Base-by-base conservation (phyloP, 2,329 filamentous ascomycete species). In the Fusarium sp. region DNA sequence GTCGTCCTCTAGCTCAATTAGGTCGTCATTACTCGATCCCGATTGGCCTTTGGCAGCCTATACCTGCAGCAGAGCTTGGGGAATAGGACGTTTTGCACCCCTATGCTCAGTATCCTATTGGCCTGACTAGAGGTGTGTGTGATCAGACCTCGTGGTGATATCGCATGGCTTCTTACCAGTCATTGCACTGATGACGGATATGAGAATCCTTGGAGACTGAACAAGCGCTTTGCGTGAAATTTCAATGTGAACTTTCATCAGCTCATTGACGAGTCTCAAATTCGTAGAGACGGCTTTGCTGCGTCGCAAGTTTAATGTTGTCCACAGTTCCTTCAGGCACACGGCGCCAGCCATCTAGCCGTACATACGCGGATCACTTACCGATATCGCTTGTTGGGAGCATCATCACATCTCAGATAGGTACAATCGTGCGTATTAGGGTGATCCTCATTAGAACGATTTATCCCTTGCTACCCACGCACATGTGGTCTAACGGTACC, bases 371-470 rank as follows among this genome's bases (percentile, higher is more conserved):
- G 60, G 71, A 76, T 77, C 73, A 49, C 64, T 63, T 72, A 58
- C 42, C 45, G 44, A 39, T 48, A 36, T 58, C 35, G 64, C 45
- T 67, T 73, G 48, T 45, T 59, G 38, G 63, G 44, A 44, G 58
- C 52, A 52, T 62, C 64, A 63, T 77, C 72, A 70, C 35, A 74
- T 71, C 68, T 75, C 74, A 70, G 56, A 56, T 73, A 73, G 76
- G 68, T 47, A 70, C 75, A 65, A 75, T 78, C 68, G 62, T 52
- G 24, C 52, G 56, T 47, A 45, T 48, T 52, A 55, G 39, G 52
- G 55, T 61, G 69, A 73, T 77, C 69, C 55, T 51, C 51, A 42
- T 55, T 38, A 38, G 35, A 57, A 55, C 44, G 36, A 63, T 52
- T 56, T 58, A 56, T 45, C 48, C 35, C 49, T 45, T 49, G 31